These are phyloP conservation scores for Microcyclosporella mali DNA, from an alignment of 2,329 filamentous ascomycete genomes.

Conservation along the genomic window DNA sequence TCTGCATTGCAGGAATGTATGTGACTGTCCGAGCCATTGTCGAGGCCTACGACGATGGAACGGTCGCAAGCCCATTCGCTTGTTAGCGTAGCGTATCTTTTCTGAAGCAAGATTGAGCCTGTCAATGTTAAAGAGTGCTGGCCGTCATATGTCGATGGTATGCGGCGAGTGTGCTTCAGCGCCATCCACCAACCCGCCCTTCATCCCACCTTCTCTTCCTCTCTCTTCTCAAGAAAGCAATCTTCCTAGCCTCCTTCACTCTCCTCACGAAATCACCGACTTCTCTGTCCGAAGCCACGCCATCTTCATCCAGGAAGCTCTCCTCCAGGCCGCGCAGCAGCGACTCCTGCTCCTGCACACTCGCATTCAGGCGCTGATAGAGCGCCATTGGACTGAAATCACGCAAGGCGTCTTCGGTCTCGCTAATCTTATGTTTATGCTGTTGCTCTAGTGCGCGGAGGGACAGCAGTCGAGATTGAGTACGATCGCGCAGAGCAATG, in stretches of 20 bases:
- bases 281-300: conserved; percentile 68
- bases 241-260: conserved; percentile 72
- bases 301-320: conserved; percentile 71
- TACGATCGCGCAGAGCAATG: conserved; percentile 57
- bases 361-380: conserved; percentile 72
- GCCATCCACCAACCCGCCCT: conserved; percentile 88
- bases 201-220: conserved; percentile 93
- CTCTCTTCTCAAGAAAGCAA: conserved; percentile 75
- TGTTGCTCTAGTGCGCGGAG: conserved; percentile 85
- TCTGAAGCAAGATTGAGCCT: too few relatives aligned
- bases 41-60: conserved; percentile 24
- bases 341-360: conserved; percentile 73
- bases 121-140: too few relatives aligned
- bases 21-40: conserved; percentile 40
- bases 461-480: conserved; percentile 74
- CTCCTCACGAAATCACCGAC: conserved; percentile 75
- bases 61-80: conserved; percentile 8
- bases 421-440: conserved; percentile 80
- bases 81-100: neutral
- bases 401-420: conserved; percentile 78
- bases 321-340: conserved; percentile 81
- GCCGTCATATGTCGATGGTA: too few relatives aligned
- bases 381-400: conserved; percentile 82
- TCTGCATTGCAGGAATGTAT: conserved; percentile 42
- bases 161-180: too few relatives aligned